phyloP scores from a whole-genome alignment of 805 yeast genomes.

The Yarrowia sp. region DNA sequence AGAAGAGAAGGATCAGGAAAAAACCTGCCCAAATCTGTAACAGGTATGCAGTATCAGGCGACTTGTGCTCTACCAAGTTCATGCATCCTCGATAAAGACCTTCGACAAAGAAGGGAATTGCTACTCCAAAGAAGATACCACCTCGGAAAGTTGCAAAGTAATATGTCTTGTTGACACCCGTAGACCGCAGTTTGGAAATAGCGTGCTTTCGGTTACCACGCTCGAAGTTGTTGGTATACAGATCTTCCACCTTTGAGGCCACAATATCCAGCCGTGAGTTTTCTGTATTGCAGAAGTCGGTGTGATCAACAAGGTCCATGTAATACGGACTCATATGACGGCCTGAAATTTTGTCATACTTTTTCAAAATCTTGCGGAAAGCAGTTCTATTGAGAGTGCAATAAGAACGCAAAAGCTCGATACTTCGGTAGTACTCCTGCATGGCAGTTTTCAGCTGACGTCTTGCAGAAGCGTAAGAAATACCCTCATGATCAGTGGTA shows the following conservation, averaged over 20 bases:
- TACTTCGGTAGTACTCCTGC: slow-evolving; percentile 67
- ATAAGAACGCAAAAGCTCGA: slow-evolving; percentile 69
- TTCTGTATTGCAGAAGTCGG: slow-evolving; percentile 51
- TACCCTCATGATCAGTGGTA: slow-evolving; percentile 33
- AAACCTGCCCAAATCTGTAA: slow-evolving; percentile 95
- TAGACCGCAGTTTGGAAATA: slow-evolving; percentile 63
- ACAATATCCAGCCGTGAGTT: slow-evolving; percentile 68
- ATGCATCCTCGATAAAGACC: slow-evolving; percentile 54
- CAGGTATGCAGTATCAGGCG: slow-evolving; percentile 58
- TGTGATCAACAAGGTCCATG: slow-evolving; percentile 54
- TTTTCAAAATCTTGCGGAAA: slow-evolving; percentile 82
- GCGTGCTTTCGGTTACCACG: slow-evolving; percentile 69
- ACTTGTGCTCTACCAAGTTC: slow-evolving; percentile 42
- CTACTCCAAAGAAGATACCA: slow-evolving; percentile 69
- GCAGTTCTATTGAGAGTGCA: slow-evolving; percentile 81
- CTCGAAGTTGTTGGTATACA: slow-evolving; percentile 65
- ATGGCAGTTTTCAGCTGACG: slow-evolving; percentile 67
- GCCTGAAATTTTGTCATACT: slow-evolving; percentile 74
- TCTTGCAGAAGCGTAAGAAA: slow-evolving; percentile 64
- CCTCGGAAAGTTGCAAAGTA: slow-evolving; percentile 50
- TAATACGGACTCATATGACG: slow-evolving; percentile 48
- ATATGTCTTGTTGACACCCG: slow-evolving; percentile 41
- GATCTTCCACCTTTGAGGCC: slow-evolving; percentile 60
- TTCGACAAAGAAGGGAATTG: slow-evolving; percentile 63
- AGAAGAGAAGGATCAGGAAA: slow-evolving; percentile 59